Base-by-base conservation (phyloP, 2,329 filamentous ascomycete genomes). In the Acephala macrosclerotiorum region DNA sequence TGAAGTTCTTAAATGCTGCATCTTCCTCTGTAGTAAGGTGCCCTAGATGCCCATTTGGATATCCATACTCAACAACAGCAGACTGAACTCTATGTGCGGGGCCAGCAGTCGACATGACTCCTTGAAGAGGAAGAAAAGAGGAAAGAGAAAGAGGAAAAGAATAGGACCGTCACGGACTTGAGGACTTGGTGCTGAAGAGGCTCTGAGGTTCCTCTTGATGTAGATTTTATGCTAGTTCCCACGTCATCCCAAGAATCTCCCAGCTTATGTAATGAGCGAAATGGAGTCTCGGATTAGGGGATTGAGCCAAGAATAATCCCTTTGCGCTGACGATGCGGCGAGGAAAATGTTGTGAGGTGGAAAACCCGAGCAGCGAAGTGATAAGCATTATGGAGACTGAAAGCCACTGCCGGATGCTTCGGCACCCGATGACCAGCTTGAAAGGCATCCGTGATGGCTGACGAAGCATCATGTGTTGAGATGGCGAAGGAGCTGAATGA, bases 1-100 rank as follows among this genome's bases (percentile, higher is more conserved):
- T 96, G 84, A 97, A 97, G 49, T 87, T 83, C 26, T 80, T 78
- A 59, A 97, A 83, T 20, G 89, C 87, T 35, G 83, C 80, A 71
- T 89, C 84, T 80, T 97, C 91, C 59, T 86, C 82, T 22, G 84
- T 81, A 29, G 82, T 92, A 66, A 97, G 84, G 78, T 95, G 90
- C 58, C 93, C 90, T 55, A 95, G 81, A 77, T 97, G 94, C n/a
- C 93, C 94, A 58, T 86, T 81, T 1, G 91, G 91, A 78, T 91
- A 94, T 69, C 83, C 84, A 71, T 81, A 75, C 51, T 82, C 81
- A 33, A 73, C 72, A 36, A 73, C 72, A 3, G 76, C 75, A 35
- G 72, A 75, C 56, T 75, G 70, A 29, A 77, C 75, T 71, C 75
- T 69, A 66, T 75, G 74, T 14, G 73, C 73, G 38, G 74, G 73